These are phyloP conservation scores for Globisporangium emineosum DNA, from an alignment of 352 stramenopile species.

Conservation along the genomic window DNA sequence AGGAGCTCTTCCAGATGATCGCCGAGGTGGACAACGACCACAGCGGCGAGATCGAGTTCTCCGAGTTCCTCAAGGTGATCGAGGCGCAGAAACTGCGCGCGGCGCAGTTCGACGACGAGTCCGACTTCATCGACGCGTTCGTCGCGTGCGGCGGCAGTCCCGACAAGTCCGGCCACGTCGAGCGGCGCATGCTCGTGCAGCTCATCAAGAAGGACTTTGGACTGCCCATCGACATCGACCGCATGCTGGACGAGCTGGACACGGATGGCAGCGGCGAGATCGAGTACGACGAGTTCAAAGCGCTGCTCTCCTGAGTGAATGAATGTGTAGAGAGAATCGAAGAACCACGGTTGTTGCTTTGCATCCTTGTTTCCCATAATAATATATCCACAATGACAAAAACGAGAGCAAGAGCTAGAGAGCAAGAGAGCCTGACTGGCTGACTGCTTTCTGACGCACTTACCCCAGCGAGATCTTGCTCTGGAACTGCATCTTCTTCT, in stretches of 20 bases:
- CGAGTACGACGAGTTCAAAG: slow-evolving; percentile 96
- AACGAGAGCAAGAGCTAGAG: not conserved
- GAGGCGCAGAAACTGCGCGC: slow-evolving; percentile 95
- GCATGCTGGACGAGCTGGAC: slow-evolving; percentile 95
- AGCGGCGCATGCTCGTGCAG: slow-evolving; percentile 83
- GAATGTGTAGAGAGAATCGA: not conserved
- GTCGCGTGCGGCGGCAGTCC: slow-evolving; percentile 91
- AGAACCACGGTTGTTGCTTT: not conserved
- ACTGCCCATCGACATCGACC: slow-evolving; percentile 95
- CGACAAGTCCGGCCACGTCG: slow-evolving; percentile 93
- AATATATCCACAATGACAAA: slow-evolving; percentile 19
- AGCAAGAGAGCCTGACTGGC: not conserved
- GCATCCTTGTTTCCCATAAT: slow-evolving; percentile 17
- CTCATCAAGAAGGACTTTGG: slow-evolving; percentile 97
- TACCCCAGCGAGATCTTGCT: slow-evolving; percentile 64
- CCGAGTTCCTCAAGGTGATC: slow-evolving; percentile 97
- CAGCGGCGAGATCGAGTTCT: slow-evolving; percentile 96
- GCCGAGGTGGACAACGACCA: slow-evolving; percentile 92
- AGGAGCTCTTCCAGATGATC: slow-evolving; percentile 98
- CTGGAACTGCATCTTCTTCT: slow-evolving; percentile 76
- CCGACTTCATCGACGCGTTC: slow-evolving; percentile 97
- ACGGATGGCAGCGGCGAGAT: slow-evolving; percentile 93
- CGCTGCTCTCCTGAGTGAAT: slow-evolving; percentile 67
- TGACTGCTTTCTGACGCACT: not conserved
- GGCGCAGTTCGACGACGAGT: slow-evolving; percentile 94